These are phyloP conservation scores for Psilocybe mexicana DNA, from an alignment of 1,284 basidiomycete species.

Conservation along the genomic window DNA sequence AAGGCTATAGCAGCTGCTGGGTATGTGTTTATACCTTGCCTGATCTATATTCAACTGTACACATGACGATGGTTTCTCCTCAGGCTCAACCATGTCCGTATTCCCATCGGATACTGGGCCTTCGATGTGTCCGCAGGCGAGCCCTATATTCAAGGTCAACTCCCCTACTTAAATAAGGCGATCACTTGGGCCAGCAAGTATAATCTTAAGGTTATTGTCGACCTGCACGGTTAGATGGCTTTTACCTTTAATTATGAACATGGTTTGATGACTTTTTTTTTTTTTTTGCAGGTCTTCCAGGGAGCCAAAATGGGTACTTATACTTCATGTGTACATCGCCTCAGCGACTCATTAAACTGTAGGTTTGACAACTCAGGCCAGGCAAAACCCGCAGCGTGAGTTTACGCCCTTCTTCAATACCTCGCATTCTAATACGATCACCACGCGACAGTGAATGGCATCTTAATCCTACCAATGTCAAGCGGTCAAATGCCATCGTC, in stretches of 20 bases:
- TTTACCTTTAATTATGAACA: neutral
- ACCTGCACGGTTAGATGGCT: constrained; percentile 63
- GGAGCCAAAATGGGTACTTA: constrained; percentile 73
- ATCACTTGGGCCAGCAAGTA: constrained; percentile 77
- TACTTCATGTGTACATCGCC: neutral
- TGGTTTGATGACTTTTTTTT: neutral
- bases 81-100: constrained; percentile 80
- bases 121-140: constrained; percentile 80
- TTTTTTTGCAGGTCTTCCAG: constrained; percentile 53
- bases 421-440: neutral
- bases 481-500: constrained; percentile 69
- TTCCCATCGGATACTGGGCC: constrained; percentile 93
- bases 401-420: neutral
- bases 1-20: constrained; percentile 2
- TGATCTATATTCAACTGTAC: too few relatives aligned
- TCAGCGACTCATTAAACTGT: neutral
- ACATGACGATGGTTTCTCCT: neutral
- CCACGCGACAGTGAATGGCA: constrained; percentile 59
- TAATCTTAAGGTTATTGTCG: constrained; percentile 80
- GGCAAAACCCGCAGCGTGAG: constrained; percentile 50
- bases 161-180: constrained; percentile 70
- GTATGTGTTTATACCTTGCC: neutral
- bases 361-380: constrained; percentile 87
- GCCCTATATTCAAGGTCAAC: constrained; percentile 82
- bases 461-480: constrained; percentile 60